These are phyloP conservation scores for Trypanosoma theileri DNA, from an alignment of 208 protist species.

Conservation along the genomic window DNA sequence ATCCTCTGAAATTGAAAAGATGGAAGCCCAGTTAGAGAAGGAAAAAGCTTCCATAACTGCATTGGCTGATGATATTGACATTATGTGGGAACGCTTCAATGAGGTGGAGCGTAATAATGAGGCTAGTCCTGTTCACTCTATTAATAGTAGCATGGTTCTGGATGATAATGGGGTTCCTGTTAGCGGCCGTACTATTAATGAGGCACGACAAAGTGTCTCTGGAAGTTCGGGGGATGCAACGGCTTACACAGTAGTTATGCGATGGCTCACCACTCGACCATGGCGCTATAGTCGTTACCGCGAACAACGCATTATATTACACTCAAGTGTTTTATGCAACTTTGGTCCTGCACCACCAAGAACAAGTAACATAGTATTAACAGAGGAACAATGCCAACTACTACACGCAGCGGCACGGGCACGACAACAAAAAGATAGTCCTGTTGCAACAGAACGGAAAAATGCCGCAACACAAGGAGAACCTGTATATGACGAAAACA, in stretches of 20 bases:
- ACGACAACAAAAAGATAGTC: not conserved
- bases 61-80: not conserved
- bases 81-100: not conserved
- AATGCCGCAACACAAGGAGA: not conserved
- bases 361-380: not conserved
- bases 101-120: not conserved
- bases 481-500: not conserved
- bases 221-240: not conserved
- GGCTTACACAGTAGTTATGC: not conserved
- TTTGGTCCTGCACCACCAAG: not conserved
- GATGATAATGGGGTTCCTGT: too few relatives aligned
- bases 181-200: too few relatives aligned
- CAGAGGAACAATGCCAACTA: not conserved
- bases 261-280: not conserved
- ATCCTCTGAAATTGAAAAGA: conserved; percentile 8
- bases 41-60: conserved; percentile 21
- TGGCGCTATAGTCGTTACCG: not conserved
- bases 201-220: too few relatives aligned
- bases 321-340: conserved; percentile 12
- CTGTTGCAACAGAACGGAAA: not conserved
- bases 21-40: conserved; percentile 18
- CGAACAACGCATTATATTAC: conserved; percentile 6
- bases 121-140: not conserved
- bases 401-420: not conserved
- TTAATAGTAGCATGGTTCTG: too few relatives aligned